These are phyloP conservation scores for Grigorovia yakushimaensis DNA, from an alignment of 805 yeast species.

Conservation along the genomic window DNA sequence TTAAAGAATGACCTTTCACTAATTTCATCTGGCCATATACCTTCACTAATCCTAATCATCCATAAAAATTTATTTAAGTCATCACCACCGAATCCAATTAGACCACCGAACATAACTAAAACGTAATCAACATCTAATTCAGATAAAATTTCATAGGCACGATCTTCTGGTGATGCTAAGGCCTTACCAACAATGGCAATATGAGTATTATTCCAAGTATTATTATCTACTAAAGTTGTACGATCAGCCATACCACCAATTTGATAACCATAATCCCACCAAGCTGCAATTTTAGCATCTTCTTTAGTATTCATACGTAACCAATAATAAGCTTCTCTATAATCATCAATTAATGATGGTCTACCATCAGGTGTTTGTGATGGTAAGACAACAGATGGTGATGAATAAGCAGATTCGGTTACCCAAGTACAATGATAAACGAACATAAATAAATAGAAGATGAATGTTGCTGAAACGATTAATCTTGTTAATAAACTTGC, in stretches of 20 bases:
- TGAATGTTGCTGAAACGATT: conserved; percentile 56
- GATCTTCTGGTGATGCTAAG: conserved; percentile 83
- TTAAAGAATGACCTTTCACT: conserved; percentile 79
- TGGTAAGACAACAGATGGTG: conserved; percentile 94
- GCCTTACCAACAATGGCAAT: conserved; percentile 99
- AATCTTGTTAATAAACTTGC: conserved; percentile 43
- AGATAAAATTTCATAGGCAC: conserved; percentile 76
- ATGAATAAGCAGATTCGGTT: conserved; percentile 88
- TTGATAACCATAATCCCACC: conserved; percentile 99
- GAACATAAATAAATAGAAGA: conserved; percentile 65
- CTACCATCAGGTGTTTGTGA: conserved; percentile 76
- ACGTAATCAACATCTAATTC: conserved; percentile 94
- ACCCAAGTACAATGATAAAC: conserved; percentile 97
- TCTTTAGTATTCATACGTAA: conserved; percentile 94
- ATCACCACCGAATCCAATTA: conserved; percentile 89
- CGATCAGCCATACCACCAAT: conserved; percentile 99
- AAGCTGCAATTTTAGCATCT: conserved; percentile 91
- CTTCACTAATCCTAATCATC: conserved; percentile 99
- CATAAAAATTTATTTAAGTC: conserved; percentile 93
- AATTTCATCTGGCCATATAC: conserved; percentile 99
- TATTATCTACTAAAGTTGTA: conserved; percentile 95
- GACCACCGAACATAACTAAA: conserved; percentile 86
- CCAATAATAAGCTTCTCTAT: conserved; percentile 98
- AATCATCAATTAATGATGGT: conserved; percentile 81
- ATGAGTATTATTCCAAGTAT: conserved; percentile 99